A percentile compares a stretch with the other conserved stretches of the same genome.
Evolutionary conservation across 768 basidiomycete species (phyloP).

Genomic region (Pulveroboletus frians): DNA sequence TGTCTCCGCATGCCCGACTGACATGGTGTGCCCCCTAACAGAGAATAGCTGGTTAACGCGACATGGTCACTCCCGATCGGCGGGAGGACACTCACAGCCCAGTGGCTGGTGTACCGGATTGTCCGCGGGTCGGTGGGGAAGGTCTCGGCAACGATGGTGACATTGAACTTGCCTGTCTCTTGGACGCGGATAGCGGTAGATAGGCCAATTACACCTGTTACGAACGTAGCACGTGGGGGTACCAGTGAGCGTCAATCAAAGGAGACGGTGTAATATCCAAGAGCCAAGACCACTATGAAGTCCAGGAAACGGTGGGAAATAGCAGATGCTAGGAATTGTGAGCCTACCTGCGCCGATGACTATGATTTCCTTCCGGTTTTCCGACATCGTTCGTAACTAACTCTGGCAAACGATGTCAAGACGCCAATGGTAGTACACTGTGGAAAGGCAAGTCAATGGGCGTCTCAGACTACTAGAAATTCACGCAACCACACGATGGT

Average conservation of each 20-base stretch:
- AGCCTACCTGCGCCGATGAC: conserved; percentile 39
- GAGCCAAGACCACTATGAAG: background rate
- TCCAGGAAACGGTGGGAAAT: background rate
- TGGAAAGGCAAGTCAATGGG: too few relatives aligned
- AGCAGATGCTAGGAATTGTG: background rate
- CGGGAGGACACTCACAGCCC: conserved; percentile 56
- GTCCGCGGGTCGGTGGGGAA: conserved; percentile 69
- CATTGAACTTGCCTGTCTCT: conserved; percentile 53
- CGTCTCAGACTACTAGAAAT: too few relatives aligned
- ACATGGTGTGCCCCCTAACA: conserved; percentile 77
- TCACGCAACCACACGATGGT: too few relatives aligned
- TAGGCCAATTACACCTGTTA: conserved; percentile 68
- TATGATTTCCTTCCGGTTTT: conserved; percentile 26
- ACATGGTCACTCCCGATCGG: background rate
- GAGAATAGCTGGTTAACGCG: background rate
- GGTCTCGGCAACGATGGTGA: conserved; percentile 65
- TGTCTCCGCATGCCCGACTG: conserved; percentile 47
- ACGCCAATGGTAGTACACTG: too few relatives aligned
- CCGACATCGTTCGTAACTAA: conserved; percentile 8
- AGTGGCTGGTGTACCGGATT: conserved; percentile 74
- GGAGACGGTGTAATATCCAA: background rate
- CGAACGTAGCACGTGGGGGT: background rate
- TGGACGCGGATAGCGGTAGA: conserved; percentile 71
- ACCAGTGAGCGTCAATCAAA: background rate
- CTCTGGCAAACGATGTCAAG: conserved; percentile 13